Percentiles rank a stretch among this genome's conserved stretches.
phyloP scores from a whole-genome alignment of 1,284 basidiomycete genomes.

The Sanguinoderma infundibulare region DNA sequence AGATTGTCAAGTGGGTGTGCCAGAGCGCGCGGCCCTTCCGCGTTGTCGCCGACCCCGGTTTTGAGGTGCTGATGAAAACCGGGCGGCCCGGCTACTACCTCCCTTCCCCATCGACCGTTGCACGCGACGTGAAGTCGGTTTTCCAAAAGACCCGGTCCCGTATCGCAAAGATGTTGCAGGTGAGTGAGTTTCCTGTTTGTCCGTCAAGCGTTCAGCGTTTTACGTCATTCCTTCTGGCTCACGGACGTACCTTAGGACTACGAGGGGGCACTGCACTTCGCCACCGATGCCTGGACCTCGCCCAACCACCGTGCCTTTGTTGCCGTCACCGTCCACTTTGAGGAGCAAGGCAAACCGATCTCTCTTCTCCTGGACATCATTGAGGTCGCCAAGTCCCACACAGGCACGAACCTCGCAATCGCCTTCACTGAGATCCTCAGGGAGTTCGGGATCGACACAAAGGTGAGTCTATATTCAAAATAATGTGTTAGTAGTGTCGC shows the following conservation, averaged over 20 bases:
- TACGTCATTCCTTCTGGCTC: too few relatives aligned
- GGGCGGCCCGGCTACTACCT: conserved; percentile 24
- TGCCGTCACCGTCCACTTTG: conserved; percentile 11
- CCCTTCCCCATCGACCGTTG: conserved; percentile 24
- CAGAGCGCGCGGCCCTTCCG: conserved; percentile 24
- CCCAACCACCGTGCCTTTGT: conserved; percentile 14
- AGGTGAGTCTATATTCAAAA: conserved; percentile 36
- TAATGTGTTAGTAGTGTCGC: too few relatives aligned
- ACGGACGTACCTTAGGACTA: conserved; percentile 1
- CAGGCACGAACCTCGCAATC: conserved; percentile 30
- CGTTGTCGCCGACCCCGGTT: conserved; percentile 23
- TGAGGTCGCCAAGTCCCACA: conserved; percentile 34
- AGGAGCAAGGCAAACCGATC: conserved; percentile 17
- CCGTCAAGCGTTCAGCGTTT: too few relatives aligned
- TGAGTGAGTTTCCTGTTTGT: neutral
- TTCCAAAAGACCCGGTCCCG: conserved; percentile 1
- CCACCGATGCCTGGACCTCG: conserved; percentile 15
- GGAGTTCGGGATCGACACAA: conserved; percentile 37
- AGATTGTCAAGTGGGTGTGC: conserved; percentile 23
- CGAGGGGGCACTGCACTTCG: conserved; percentile 2
- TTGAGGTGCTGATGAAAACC: conserved; percentile 18
- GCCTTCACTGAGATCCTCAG: conserved; percentile 34
- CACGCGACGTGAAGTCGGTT: conserved; percentile 18
- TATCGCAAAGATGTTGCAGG: conserved; percentile 9
- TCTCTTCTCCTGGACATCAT: conserved; percentile 28